Conservation (phyloP, 1,139 yeast genomes). For the Zygoascus meyerae region DNA sequence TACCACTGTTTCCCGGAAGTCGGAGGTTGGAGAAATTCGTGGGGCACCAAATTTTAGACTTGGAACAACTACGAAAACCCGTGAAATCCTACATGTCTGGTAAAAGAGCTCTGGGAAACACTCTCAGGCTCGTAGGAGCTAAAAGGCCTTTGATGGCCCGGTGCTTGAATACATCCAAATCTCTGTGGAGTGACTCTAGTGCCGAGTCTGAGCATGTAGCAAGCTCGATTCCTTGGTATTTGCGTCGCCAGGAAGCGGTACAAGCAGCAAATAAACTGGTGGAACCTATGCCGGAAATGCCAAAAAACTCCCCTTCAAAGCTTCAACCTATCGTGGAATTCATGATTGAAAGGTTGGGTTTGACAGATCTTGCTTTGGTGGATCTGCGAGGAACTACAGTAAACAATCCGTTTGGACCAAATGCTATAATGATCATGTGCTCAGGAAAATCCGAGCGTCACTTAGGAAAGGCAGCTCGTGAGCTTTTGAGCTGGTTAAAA, state of each 20-base stretch:
- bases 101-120: too few species aligned
- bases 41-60: too few species aligned
- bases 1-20: too few species aligned
- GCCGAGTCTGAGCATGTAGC: too few species aligned
- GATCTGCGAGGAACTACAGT: constrained; percentile 50
- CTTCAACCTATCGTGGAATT: constrained; percentile 43
- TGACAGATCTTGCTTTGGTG: constrained; percentile 53
- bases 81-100: too few species aligned
- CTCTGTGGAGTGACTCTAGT: too few species aligned
- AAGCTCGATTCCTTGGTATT: constrained; percentile 25
- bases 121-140: too few species aligned
- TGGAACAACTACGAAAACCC: too few species aligned
- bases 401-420: constrained; percentile 36
- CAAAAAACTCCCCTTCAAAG: constrained; percentile 50
- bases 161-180: too few species aligned
- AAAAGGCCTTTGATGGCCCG: too few species aligned
- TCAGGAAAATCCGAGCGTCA: constrained; percentile 79
- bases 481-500: constrained; percentile 47
- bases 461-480: constrained; percentile 62
- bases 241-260: constrained; percentile 23
- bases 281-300: constrained; percentile 38
- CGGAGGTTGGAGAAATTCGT: too few species aligned
- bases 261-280: constrained; percentile 17
- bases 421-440: constrained; percentile 51
- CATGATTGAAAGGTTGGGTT: constrained; percentile 57